Evolutionary conservation across 1,284 basidiomycete genomes (phyloP).

Genomic region (Marasmius tenuissimus): DNA sequence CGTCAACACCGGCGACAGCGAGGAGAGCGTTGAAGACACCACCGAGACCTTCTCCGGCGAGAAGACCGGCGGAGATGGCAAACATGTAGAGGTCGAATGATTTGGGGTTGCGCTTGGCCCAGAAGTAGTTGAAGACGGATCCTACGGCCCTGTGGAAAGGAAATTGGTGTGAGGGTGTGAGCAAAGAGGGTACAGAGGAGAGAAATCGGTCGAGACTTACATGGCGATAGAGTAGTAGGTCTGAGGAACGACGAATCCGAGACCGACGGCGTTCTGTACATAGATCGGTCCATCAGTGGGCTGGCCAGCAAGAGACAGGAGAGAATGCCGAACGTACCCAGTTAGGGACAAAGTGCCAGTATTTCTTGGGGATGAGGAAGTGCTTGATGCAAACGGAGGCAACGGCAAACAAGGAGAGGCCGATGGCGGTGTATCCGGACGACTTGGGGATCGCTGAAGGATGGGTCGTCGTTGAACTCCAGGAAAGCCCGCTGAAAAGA

Average conservation of each 20-base stretch:
- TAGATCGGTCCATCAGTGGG: neutral
- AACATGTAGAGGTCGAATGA: constrained; percentile 62
- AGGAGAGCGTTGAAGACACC: constrained; percentile 66
- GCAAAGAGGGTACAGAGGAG: constrained; percentile 16
- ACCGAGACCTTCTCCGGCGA: constrained; percentile 70
- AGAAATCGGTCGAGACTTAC: constrained; percentile 20
- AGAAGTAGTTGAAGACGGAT: constrained; percentile 45
- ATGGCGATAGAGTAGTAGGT: constrained; percentile 53
- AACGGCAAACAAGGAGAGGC: constrained; percentile 46
- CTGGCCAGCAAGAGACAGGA: neutral
- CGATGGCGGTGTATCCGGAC: constrained; percentile 67
- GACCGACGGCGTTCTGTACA: constrained; percentile 51
- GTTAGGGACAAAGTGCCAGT: constrained; percentile 60
- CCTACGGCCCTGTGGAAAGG: constrained; percentile 28
- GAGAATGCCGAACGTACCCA: constrained; percentile 33
- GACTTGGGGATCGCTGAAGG: constrained; percentile 49
- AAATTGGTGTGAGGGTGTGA: constrained; percentile 19
- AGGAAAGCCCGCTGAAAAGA: neutral
- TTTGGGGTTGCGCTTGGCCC: constrained; percentile 45
- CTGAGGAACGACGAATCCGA: constrained; percentile 56
- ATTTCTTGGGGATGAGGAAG: constrained; percentile 52
- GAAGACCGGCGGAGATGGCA: constrained; percentile 45
- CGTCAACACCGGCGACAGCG: constrained; percentile 49
- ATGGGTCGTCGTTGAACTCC: neutral
- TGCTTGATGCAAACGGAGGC: constrained; percentile 51